phyloP scores from a whole-genome alignment of 2,329 filamentous ascomycete species.

The Ophiostoma angusticollis region DNA sequence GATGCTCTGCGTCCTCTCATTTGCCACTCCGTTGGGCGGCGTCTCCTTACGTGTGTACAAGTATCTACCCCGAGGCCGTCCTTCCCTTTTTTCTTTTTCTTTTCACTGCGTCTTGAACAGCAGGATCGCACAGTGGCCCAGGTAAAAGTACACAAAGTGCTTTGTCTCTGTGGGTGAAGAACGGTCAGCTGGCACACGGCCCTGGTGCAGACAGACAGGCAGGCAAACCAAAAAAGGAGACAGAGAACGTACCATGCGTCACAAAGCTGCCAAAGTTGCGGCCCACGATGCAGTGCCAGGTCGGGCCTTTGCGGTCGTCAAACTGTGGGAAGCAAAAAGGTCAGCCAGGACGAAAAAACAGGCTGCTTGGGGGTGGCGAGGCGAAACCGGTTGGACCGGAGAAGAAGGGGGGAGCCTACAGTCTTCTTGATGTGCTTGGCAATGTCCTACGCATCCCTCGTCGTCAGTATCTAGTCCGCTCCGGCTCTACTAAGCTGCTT shows the following conservation, averaged over 20 bases:
- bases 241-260: slow-evolving; percentile 64
- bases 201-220: not conserved
- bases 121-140: slow-evolving; percentile 94
- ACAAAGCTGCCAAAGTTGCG: slow-evolving; percentile 99
- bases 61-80: not conserved
- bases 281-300: slow-evolving; percentile 98
- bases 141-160: slow-evolving; percentile 99
- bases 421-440: slow-evolving; percentile 93
- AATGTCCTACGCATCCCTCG: slow-evolving; percentile 63
- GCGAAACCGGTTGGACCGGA: no score
- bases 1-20: not conserved
- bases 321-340: no score
- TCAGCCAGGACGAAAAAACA: no score
- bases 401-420: slow-evolving; percentile 33
- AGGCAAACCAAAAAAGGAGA: not conserved
- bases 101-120: slow-evolving; percentile 92
- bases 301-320: slow-evolving; percentile 90
- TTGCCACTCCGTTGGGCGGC: slow-evolving; percentile 4
- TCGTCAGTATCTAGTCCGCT: not conserved
- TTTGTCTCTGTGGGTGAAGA: slow-evolving; percentile 93
- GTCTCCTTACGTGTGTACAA: no score
- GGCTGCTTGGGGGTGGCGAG: no score
- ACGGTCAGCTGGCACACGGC: no score
- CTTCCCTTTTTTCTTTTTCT: not conserved
- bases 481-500: not conserved